A percentile compares a stretch with the other conserved stretches of the same genome.
These are phyloP conservation scores for Ophiocordyceps camponoti-saundersi DNA, from an alignment of 2,329 filamentous ascomycete species.

Conservation along the genomic window DNA sequence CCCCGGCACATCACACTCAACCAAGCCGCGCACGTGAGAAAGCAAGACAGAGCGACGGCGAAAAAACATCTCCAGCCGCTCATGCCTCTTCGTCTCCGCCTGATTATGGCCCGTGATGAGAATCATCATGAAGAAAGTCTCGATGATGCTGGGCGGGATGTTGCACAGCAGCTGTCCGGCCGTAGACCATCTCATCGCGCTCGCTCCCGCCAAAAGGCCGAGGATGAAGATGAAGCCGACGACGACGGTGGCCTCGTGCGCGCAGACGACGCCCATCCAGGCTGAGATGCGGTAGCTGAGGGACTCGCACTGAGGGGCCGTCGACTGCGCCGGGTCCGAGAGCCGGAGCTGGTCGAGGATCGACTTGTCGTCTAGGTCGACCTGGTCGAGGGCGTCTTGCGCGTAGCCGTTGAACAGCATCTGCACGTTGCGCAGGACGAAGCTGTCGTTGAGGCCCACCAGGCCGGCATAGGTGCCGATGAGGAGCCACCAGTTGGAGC, in stretches of 20 bases:
- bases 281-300: slow-evolving; percentile 6
- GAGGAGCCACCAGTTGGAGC: slow-evolving; percentile 27
- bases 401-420: slow-evolving; percentile 8
- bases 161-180: slow-evolving; percentile 10
- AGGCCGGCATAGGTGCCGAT: slow-evolving; percentile 30
- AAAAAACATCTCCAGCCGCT: neutral
- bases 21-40: neutral
- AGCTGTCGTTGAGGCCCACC: slow-evolving; percentile 25
- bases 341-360: slow-evolving; percentile 4
- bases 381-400: slow-evolving; percentile 4
- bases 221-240: slow-evolving; percentile 5
- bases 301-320: neutral
- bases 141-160: slow-evolving; percentile 8
- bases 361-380: slow-evolving; percentile 3
- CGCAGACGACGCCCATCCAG: slow-evolving; percentile 6
- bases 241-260: slow-evolving; percentile 7
- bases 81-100: slow-evolving; percentile 5
- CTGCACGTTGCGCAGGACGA: slow-evolving; percentile 26
- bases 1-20: neutral
- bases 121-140: slow-evolving; percentile 11
- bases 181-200: slow-evolving; percentile 8
- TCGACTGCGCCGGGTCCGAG: slow-evolving; percentile 1
- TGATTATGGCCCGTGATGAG: slow-evolving; percentile 9
- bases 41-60: neutral
- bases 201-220: slow-evolving; percentile 6